phyloP scores from a whole-genome alignment of 345 rosid species.

The Eucalyptus grandis region DNA sequence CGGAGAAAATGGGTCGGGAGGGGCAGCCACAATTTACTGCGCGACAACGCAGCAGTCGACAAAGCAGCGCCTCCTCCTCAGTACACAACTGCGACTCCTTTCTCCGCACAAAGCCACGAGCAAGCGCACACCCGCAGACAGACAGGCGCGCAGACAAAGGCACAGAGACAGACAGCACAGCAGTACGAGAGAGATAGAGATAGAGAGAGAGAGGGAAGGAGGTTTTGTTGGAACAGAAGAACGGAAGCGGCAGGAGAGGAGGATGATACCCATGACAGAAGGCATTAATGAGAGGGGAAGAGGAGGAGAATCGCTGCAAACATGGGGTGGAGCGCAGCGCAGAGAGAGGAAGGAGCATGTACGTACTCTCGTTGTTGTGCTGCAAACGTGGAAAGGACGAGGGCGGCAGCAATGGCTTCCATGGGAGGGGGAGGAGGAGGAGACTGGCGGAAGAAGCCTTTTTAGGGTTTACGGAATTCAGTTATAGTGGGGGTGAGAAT shows the following conservation, averaged over 20 bases:
- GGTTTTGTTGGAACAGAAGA: not conserved
- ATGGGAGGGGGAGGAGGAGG: not conserved
- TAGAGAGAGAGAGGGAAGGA: not conserved
- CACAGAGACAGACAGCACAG: not conserved
- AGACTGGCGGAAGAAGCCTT: not conserved
- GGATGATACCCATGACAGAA: not conserved
- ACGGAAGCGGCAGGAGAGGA: constrained; percentile 19
- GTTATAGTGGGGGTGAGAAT: not conserved
- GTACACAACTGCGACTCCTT: not conserved
- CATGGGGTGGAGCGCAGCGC: not conserved
- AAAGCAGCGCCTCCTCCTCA: constrained; percentile 4
- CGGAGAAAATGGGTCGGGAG: not conserved
- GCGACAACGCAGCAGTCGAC: constrained; percentile 3
- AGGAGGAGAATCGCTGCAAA: not conserved
- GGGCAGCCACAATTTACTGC: not conserved
- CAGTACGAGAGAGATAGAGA: not conserved
- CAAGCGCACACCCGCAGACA: not conserved
- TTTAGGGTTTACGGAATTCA: not conserved
- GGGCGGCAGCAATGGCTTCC: not conserved
- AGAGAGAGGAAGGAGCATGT: not conserved
- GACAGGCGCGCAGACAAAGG: not conserved
- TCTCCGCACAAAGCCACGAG: not conserved
- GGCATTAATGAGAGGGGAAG: constrained; percentile 12
- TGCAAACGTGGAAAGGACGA: not conserved
- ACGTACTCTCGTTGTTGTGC: not conserved